A percentile compares a stretch with the other conserved stretches of the same genome.
These are phyloP conservation scores for Curvularia sp. DNA, from an alignment of 2,329 filamentous ascomycete genomes.

Conservation along the genomic window DNA sequence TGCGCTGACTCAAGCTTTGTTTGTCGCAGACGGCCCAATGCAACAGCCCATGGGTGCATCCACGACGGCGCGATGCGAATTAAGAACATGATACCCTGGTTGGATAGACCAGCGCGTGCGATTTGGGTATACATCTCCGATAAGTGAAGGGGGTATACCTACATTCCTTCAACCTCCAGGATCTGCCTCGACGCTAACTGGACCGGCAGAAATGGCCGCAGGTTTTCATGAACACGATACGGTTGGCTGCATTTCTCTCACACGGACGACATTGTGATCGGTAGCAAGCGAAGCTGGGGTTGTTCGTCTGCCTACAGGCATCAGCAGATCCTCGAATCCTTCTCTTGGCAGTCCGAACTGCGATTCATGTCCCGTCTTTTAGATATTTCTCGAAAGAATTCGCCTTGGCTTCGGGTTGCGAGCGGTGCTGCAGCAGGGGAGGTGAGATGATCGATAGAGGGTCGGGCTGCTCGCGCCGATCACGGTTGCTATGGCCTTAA, in stretches of 20 bases:
- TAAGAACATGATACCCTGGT: not conserved
- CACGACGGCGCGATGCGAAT: constrained; percentile 1
- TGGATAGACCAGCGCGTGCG: not conserved
- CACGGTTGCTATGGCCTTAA: not conserved
- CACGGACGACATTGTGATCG: constrained; percentile 13
- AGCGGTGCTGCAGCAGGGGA: not conserved
- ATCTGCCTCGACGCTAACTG: not conserved
- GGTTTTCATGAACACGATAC: constrained; percentile 1
- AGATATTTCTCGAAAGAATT: constrained; percentile 2
- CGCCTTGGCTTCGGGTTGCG: not conserved
- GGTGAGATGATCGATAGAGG: not conserved
- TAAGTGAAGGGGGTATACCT: not conserved
- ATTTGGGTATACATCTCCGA: not conserved
- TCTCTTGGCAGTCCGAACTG: not conserved
- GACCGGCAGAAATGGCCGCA: not conserved
- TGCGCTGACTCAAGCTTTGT: constrained; percentile 13
- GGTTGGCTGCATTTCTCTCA: constrained; percentile 8
- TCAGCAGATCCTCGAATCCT: constrained; percentile 7
- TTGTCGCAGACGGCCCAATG: constrained; percentile 5
- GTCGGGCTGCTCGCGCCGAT: not conserved
- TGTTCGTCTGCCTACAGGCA: not conserved
- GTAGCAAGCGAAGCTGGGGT: constrained; percentile 1
- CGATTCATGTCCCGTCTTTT: not conserved
- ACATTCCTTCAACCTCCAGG: not conserved
- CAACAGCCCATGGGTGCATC: constrained; percentile 10